Conservation (phyloP, 2,329 filamentous ascomycete genomes). For the Penicillium expansum region DNA sequence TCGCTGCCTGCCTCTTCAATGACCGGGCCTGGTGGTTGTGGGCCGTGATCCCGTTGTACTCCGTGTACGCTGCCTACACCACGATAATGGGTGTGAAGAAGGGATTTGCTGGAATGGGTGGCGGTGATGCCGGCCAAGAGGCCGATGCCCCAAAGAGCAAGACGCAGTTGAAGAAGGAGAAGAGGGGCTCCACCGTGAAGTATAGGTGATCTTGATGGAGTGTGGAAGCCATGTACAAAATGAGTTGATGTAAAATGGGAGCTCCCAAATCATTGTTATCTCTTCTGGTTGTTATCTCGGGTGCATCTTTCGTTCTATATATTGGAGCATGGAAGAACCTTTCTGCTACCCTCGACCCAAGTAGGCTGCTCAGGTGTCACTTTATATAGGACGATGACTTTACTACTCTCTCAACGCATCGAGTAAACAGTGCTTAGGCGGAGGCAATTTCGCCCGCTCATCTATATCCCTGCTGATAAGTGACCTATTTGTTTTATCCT, state of each 20-base stretch:
- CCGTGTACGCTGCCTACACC: slow-evolving; percentile 46
- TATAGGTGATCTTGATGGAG: slow-evolving; percentile 35
- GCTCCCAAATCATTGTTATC: background rate
- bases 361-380: too few relatives aligned
- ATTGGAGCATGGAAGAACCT: background rate
- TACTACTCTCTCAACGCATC: background rate
- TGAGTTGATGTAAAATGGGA: slow-evolving; percentile 2
- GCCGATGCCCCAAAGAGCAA: slow-evolving; percentile 44
- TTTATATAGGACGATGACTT: background rate
- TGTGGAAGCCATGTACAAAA: slow-evolving; percentile 9
- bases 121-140: slow-evolving; percentile 24
- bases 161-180: slow-evolving; percentile 54
- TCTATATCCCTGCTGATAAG: background rate
- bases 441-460: background rate
- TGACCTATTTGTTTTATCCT: background rate
- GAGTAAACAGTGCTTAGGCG: background rate
- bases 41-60: slow-evolving; percentile 50
- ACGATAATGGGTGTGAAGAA: slow-evolving; percentile 49
- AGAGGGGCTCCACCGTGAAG: slow-evolving; percentile 46
- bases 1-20: slow-evolving; percentile 72
- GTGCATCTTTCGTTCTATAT: background rate
- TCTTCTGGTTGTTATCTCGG: background rate
- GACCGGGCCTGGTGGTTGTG: slow-evolving; percentile 74
- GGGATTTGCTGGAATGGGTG: slow-evolving; percentile 44
- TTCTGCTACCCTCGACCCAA: too few relatives aligned